A percentile compares a stretch with the other conserved stretches of the same genome.
Conservation (phyloP, 148 eudicot genomes). For the Vaccinium macrocarpon region DNA sequence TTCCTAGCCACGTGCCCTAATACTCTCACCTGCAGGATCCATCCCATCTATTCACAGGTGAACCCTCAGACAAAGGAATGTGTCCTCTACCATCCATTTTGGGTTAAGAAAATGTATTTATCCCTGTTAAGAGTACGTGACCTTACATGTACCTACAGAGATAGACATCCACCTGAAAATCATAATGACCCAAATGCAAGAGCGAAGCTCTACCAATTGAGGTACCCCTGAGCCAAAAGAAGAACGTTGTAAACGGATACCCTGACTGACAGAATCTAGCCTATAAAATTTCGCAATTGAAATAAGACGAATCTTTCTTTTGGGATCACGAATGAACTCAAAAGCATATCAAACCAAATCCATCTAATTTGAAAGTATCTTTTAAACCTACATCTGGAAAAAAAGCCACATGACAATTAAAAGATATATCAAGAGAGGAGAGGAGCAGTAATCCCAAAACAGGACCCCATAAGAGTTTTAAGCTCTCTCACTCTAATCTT, state of each 20-base stretch:
- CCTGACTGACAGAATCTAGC: neutral
- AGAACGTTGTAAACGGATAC: neutral
- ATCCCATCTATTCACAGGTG: neutral
- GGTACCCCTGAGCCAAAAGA: neutral
- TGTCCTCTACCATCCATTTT: neutral
- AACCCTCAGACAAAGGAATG: neutral
- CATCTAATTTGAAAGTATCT: neutral
- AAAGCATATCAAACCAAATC: neutral
- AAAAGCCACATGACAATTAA: neutral
- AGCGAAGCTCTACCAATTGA: neutral
- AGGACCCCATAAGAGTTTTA: neutral
- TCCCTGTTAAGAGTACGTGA: neutral
- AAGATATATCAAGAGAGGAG: neutral
- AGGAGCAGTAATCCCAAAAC: neutral
- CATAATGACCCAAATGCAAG: neutral
- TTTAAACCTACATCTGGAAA: neutral
- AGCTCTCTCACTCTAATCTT: neutral
- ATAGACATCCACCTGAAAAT: neutral
- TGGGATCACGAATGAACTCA: neutral
- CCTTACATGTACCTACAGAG: neutral
- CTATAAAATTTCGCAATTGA: neutral
- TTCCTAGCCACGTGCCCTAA: neutral
- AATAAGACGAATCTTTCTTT: constrained; percentile 7
- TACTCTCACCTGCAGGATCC: neutral
- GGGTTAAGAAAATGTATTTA: neutral